Conservation (phyloP, 2,329 filamentous ascomycete species). For the Claviceps citrina region DNA sequence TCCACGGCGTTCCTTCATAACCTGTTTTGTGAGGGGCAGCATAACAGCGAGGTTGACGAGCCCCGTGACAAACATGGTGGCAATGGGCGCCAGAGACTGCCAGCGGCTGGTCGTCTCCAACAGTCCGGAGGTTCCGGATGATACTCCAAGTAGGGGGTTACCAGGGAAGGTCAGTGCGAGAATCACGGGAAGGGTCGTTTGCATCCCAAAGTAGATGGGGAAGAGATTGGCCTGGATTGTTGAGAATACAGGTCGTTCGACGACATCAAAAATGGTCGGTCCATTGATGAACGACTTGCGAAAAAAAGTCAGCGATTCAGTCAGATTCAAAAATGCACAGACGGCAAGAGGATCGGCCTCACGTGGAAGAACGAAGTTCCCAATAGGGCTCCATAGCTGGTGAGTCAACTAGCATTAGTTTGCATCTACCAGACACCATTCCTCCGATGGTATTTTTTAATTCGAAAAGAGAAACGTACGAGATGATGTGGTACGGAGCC, state of each 20-base stretch:
- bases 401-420: constrained; percentile 10
- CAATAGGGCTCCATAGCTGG: constrained; percentile 72
- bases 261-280: constrained; percentile 58
- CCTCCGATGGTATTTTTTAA: no score
- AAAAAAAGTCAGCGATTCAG: not conserved
- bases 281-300: constrained; percentile 57
- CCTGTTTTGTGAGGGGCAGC: constrained; percentile 57
- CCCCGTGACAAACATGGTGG: constrained; percentile 54
- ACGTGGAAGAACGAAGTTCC: constrained; percentile 80
- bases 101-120: constrained; percentile 45
- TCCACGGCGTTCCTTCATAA: constrained; percentile 60
- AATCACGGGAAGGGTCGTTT: constrained; percentile 57
- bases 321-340: not conserved
- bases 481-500: constrained; percentile 62
- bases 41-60: constrained; percentile 55
- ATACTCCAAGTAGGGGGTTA: constrained; percentile 31
- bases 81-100: constrained; percentile 52
- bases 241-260: constrained; percentile 68
- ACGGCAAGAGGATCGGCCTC: constrained; percentile 6
- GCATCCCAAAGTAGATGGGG: constrained; percentile 76
- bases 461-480: constrained; percentile 30
- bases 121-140: constrained; percentile 37
- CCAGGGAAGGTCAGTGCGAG: constrained; percentile 70
- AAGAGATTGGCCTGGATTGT: constrained; percentile 68
- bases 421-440: not conserved